Evolutionary conservation across 495 filamentous ascomycete species (phyloP), one percentile per base, ranked within the genome.

Genomic region (Neurospora terricola): DNA sequence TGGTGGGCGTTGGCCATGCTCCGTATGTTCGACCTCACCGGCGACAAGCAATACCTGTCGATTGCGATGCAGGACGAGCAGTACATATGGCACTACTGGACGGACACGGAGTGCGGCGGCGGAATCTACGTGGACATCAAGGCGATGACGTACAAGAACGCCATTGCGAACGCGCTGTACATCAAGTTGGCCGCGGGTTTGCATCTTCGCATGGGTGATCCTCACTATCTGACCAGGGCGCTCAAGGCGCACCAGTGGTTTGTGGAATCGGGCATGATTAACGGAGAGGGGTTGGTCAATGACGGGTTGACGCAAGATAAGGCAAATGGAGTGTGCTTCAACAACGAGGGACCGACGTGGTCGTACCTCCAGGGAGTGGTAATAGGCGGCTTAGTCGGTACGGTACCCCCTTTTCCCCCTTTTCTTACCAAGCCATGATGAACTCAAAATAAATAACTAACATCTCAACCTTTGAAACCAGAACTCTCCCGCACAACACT

Each of bases 321-420:
- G 21, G 75, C 78, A 0, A 78, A 78, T 21, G 72, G 54, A 12
- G 82, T 83, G 11, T 93, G 91, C 79, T 77, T 82, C 68, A 91
- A 90, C 77, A 92, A 93, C 75, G 83, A 84, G 1, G 82, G 81
- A 23, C 85, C 87, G 4, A 83, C 87, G 40, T 93, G 87, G 87
- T 87, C 89, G 0, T 94, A 94, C 81, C 93, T 93, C 78, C 91
- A 94, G 77, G 91, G 91, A 27, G 90, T 92, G 36, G 84, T 93
- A 34, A 84, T 93, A 16, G 91, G 91, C 8, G 92, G 85, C 0
- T 83, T 92, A 0, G 86, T 89, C 7, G 90, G 92, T 80, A 81
- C 88, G 38, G 38, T 6, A 0, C 14, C 34, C 39, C 23, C 27
- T 23, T 39, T 27, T 14, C 0, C 36, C 23, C 40, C 1, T 48